Evolutionary conservation across 306 rosid species (phyloP), one percentile per base, ranked within the genome.

Genomic region (Cicer judaicum): DNA sequence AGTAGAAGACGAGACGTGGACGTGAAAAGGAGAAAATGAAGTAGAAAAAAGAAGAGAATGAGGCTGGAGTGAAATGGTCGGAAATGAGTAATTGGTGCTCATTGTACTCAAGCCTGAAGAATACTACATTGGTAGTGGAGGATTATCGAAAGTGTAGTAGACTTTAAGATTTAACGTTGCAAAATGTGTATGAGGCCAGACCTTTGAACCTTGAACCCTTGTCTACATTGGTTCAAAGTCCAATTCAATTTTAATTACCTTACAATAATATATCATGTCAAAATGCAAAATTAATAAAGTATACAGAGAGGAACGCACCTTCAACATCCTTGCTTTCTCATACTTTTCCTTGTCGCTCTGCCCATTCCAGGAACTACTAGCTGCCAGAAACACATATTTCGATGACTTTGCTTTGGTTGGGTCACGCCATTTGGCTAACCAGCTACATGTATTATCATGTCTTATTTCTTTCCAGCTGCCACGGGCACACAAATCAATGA

Each of bases 321-420:
- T 93, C 66, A 93, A 82, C 89, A 56, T 85, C 87, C 98, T 89
- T 68, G 98, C 98, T 87, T 91, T 93, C 88, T 93, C 97, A 53
- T 93, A 93, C 80, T 93, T 93, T 85, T 89, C 96, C 92, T 85
- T 91, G 91, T 93, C 98, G 36, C 98, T 93, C 82, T 84, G 93
- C 13, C 98, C 98, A 86, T 93, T 93, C 80, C 89, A 85, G 57
- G 96, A 79, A 83, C 97, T 93, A 80, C 98, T 93, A 83, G 98
- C 92, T 52, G 98, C 96, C 79, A 93, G 89, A 84, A 93, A 93
- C 72, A 93, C 97, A n/a, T 93, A 93, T 63, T 91, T 93, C 85
- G 89, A 93, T 78, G 87, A 88, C 82, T 83, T 93, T 64, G 86
- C 96, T 78, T 91, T 93, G 79, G 91, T 89, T 8, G 97, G 98